phyloP scores from a whole-genome alignment of 768 basidiomycete species.

The Gelatoporia subvermispora region DNA sequence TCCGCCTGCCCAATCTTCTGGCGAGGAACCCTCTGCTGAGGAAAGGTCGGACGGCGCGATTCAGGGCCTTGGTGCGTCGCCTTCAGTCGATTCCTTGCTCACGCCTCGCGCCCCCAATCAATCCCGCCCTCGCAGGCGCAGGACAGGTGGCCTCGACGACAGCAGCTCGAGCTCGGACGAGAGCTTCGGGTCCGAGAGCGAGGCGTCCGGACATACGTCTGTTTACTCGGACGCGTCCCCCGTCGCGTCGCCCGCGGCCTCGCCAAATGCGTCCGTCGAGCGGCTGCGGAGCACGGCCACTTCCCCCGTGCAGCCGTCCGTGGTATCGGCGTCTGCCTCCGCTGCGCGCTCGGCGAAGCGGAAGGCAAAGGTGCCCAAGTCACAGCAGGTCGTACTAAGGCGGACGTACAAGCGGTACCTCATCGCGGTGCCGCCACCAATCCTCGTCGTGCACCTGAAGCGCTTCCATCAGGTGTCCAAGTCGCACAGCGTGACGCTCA shows the following conservation, averaged over 20 bases:
- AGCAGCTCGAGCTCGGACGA: slow-evolving; percentile 20
- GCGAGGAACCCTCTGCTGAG: neutral
- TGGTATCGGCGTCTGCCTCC: neutral
- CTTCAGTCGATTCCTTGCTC: slow-evolving; percentile 25
- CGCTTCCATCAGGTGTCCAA: slow-evolving; percentile 85
- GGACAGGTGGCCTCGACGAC: slow-evolving; percentile 8
- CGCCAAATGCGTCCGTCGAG: slow-evolving; percentile 27
- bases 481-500: slow-evolving; percentile 55
- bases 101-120: slow-evolving; percentile 22
- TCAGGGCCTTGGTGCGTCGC: slow-evolving; percentile 4
- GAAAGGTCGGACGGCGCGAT: neutral
- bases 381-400: slow-evolving; percentile 67
- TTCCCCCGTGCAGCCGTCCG: neutral
- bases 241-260: slow-evolving; percentile 17
- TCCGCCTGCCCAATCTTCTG: neutral
- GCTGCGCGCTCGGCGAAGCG: neutral
- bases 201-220: slow-evolving; percentile 22
- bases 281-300: slow-evolving; percentile 1
- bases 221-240: slow-evolving; percentile 30
- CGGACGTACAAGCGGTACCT: slow-evolving; percentile 94
- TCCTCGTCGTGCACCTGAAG: slow-evolving; percentile 90
- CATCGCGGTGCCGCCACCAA: slow-evolving; percentile 77
- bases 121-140: slow-evolving; percentile 11
- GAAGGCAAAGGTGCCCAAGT: slow-evolving; percentile 27
- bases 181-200: slow-evolving; percentile 20